Evolutionary conservation across 345 rosid genomes (phyloP).

Genomic region (Litchi chinensis): DNA sequence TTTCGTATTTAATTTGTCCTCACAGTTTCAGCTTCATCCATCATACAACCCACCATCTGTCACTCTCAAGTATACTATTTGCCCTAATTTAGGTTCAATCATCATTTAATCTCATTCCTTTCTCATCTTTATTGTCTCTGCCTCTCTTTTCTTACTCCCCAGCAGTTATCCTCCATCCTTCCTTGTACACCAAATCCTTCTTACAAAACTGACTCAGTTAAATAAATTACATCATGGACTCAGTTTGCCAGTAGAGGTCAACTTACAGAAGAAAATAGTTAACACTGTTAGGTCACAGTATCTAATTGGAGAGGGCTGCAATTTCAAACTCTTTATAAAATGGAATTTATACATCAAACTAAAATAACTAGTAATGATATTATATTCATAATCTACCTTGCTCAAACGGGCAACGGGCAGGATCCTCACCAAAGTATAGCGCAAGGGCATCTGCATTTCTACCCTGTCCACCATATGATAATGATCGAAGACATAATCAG

Average conservation of each 20-base stretch:
- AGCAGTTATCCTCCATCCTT: neutral
- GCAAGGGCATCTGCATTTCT: conserved; percentile 98
- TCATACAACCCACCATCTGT: neutral
- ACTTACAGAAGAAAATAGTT: conserved; percentile 2
- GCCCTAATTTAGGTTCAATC: neutral
- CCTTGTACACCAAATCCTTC: neutral
- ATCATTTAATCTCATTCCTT: neutral
- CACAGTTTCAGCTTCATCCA: neutral
- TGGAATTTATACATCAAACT: neutral
- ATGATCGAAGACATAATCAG: conserved; percentile 13
- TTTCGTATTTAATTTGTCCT: neutral
- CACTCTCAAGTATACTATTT: conserved; percentile 4
- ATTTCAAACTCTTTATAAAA: neutral
- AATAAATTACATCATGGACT: neutral
- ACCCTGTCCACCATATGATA: conserved; percentile 60
- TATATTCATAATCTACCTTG: conserved; percentile 63
- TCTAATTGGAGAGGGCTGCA: neutral
- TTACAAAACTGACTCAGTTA: neutral
- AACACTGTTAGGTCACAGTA: neutral
- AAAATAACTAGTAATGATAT: conserved; percentile 1
- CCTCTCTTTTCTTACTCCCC: neutral
- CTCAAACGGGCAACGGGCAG: conserved; percentile 92
- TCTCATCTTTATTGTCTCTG: neutral
- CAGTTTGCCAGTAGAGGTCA: neutral
- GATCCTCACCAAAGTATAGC: conserved; percentile 94